phyloP scores from a whole-genome alignment of 495 filamentous ascomycete species.

The Polyplosphaeria fusca region DNA sequence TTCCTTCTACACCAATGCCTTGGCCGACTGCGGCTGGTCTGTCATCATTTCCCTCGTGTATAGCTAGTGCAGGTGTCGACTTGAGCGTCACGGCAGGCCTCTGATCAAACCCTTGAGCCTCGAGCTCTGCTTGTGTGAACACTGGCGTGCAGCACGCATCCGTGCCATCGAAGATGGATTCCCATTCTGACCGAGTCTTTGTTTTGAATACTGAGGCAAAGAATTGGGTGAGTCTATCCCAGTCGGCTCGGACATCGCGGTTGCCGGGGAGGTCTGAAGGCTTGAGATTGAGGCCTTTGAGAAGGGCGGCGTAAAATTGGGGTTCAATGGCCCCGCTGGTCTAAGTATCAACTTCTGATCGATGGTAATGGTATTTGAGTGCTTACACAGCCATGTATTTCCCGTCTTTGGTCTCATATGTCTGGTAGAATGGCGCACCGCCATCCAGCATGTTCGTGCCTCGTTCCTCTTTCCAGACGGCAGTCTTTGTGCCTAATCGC shows the following conservation, averaged over 20 bases:
- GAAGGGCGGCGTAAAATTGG: constrained; percentile 69
- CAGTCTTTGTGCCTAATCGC: constrained; percentile 57
- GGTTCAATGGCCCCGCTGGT: constrained; percentile 72
- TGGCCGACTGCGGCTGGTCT: constrained; percentile 52
- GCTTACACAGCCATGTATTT: constrained; percentile 72
- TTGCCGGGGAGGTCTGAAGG: constrained; percentile 52
- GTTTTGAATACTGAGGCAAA: constrained; percentile 65
- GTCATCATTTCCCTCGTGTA: constrained; percentile 40
- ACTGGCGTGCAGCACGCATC: constrained; percentile 93
- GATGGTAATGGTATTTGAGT: neutral
- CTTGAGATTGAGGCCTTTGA: constrained; percentile 61
- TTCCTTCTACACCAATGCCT: constrained; percentile 41
- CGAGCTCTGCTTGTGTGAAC: constrained; percentile 68
- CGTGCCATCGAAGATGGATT: constrained; percentile 75
- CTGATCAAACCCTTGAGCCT: constrained; percentile 67
- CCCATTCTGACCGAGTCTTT: constrained; percentile 80
- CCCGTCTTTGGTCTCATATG: constrained; percentile 79
- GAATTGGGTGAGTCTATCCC: constrained; percentile 58
- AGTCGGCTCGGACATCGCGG: constrained; percentile 57
- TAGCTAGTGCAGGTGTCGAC: constrained; percentile 59
- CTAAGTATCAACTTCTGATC: neutral
- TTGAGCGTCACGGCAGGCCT: constrained; percentile 68
- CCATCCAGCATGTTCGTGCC: constrained; percentile 79
- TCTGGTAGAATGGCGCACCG: constrained; percentile 83
- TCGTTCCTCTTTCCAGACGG: constrained; percentile 58